Conservation (phyloP, 805 yeast genomes). For the Yueomyces sp. region DNA sequence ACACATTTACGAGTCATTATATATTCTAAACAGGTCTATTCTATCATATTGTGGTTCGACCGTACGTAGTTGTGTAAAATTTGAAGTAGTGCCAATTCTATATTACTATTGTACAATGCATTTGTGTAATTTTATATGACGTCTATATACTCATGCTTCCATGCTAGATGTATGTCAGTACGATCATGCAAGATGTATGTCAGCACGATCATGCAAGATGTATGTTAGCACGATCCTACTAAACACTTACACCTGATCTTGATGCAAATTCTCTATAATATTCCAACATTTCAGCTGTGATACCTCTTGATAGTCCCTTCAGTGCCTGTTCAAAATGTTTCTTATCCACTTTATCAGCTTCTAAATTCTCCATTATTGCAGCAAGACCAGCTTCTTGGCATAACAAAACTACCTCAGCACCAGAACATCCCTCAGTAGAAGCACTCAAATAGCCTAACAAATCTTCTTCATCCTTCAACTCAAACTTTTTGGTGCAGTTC, state of each 20-base stretch:
- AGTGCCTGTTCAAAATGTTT: slow-evolving; percentile 66
- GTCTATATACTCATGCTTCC: too few species aligned
- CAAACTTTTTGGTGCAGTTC: slow-evolving; percentile 58
- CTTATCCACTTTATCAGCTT: slow-evolving; percentile 38
- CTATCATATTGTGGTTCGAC: too few species aligned
- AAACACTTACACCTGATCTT: slow-evolving; percentile 27
- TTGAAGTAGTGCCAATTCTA: too few species aligned
- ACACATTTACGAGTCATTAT: neutral
- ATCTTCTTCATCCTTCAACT: slow-evolving; percentile 32
- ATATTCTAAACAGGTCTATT: neutral
- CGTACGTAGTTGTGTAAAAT: too few species aligned
- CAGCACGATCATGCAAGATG: too few species aligned
- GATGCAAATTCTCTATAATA: slow-evolving; percentile 45
- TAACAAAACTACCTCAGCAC: slow-evolving; percentile 84
- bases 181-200: too few species aligned
- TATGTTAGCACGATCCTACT: neutral
- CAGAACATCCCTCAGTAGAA: slow-evolving; percentile 82
- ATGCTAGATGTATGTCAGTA: too few species aligned
- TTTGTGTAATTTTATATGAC: too few species aligned
- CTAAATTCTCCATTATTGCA: slow-evolving; percentile 73
- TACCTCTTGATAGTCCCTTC: slow-evolving; percentile 55
- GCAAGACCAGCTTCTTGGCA: slow-evolving; percentile 93
- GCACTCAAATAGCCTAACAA: slow-evolving; percentile 42
- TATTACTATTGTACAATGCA: too few species aligned
- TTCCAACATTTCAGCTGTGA: slow-evolving; percentile 71